Evolutionary conservation across 306 rosid species (phyloP).

Genomic region (Sechiopsis laciniata): DNA sequence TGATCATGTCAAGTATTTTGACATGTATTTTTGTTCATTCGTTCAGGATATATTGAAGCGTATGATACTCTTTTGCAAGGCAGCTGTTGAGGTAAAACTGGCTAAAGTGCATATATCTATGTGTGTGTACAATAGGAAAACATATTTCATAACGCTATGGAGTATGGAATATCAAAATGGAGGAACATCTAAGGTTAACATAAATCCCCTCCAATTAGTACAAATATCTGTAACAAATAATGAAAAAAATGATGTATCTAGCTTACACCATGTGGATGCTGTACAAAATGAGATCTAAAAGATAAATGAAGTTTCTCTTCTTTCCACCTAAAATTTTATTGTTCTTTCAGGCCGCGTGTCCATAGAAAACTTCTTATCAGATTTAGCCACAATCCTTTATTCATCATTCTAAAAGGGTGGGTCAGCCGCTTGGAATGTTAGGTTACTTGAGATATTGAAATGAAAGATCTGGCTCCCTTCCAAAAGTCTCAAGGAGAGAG

Average conservation of each 20-base stretch:
- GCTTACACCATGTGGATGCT: not conserved
- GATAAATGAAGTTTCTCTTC: slow-evolving; percentile 2
- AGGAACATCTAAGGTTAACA: not conserved
- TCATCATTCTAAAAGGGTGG: not conserved
- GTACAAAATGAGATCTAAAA: not conserved
- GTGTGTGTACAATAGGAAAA: not conserved
- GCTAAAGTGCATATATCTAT: not conserved
- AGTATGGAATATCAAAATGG: not conserved
- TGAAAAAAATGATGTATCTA: not conserved
- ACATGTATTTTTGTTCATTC: slow-evolving; percentile 24
- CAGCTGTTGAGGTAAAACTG: slow-evolving; percentile 70
- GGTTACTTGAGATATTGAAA: not conserved
- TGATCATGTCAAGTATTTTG: slow-evolving; percentile 24
- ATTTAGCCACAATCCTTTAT: not conserved
- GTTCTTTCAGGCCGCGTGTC: not conserved
- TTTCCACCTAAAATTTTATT: not conserved
- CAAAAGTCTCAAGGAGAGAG: not conserved
- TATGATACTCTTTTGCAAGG: slow-evolving; percentile 88
- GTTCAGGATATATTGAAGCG: slow-evolving; percentile 86
- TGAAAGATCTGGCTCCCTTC: not conserved
- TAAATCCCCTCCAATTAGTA: not conserved
- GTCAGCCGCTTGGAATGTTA: not conserved
- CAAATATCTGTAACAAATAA: not conserved
- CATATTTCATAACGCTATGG: not conserved
- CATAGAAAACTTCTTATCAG: not conserved